Base-by-base conservation (phyloP, 129 eudicot genomes). In the Centrapalus pauciflorus region DNA sequence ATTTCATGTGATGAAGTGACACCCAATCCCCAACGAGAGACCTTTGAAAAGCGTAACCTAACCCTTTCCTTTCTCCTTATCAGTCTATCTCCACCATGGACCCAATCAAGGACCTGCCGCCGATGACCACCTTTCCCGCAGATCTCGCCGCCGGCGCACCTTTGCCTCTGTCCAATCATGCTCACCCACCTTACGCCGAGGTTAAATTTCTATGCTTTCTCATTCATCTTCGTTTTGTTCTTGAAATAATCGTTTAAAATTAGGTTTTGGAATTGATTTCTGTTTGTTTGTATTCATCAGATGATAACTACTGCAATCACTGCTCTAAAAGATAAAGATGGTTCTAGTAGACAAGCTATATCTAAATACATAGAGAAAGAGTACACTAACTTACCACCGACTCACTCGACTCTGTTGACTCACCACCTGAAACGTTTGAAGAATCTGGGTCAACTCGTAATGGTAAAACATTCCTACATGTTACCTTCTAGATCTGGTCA, bases 291-390 rank as follows among this genome's bases (percentile, higher is more conserved):
- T 30, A 27, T 27, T 40, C 5, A 25, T 33, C 73, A 88, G 98
- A 88, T 92, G 98, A 88, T 92, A 58, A 65, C 52, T 20, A 83
- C 74, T 3, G 98, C 98, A 27, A 85, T 92, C 19, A 11, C 70
- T 56, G 90, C 77, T 57, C 13, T 89, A 64, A 85, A 79, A 28
- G 96, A 85, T 60, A 84, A 16, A 35, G 78, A 82, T 16, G 98
- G 98, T 16, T 92, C 98, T n/a, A 92, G 98, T 61, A 69, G 82
- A 45, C 81, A 71, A 38, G 96, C 96, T 10, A 92, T 88, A 8
- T 80, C 85, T 0, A 85, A 76, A 73, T 88, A 77, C 76, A 88
- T 92, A 27, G 97, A 81, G 67, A 41, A 69, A 46, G 62, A 55
- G 38, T 85, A 81, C 71, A 1, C 78, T n/a, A 68, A 77, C 61